Evolutionary conservation across 306 rosid genomes (phyloP), one percentile per base, ranked within the genome.

Genomic region (Lotus japonicus): DNA sequence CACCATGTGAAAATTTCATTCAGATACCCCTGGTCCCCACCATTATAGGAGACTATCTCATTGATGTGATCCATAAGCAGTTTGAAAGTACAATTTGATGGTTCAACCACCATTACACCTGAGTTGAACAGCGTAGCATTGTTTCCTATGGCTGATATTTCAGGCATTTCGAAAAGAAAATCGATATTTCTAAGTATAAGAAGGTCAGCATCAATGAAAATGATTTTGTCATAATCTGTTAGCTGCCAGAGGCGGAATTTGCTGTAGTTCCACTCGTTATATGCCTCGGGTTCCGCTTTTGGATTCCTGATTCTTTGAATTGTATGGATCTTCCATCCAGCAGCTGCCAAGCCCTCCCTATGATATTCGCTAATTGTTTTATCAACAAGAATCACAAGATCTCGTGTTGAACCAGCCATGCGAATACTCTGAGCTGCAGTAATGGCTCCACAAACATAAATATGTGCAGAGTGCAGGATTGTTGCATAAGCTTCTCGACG

Each of bases 201-300:
- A 66, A 88, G 61, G 79, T 91, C 97, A 0, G 97, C 97, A 59
- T 91, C 97, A 5, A 88, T 84, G 75, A 91, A 91, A 75, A 91
- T 91, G 62, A 91, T 91, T 77, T 91, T 91, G 83, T 91, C 92
- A 71, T 91, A 91, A 58, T 84, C 87, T 19, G 97, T 88, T 74
- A 88, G 80, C 81, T 86, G 97, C 96, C 97, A 91, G 33, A 91
- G 92, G 64, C 92, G 96, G 70, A 91, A 84, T 62, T 91, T 88
- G 88, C 97, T 84, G 83, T 91, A 91, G 85, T 91, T 91, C 97
- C 97, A 91, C 79, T 91, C 97, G 11, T 91, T 91, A 76, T 91
- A 91, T 10, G 95, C 91, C 39, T 88, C 97, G 3, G 81, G 81
- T 75, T 86, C 89, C 15, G 96, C 97, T 78, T 88, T 91, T 2